Base-by-base conservation (phyloP, 2,329 filamentous ascomycete genomes). In the Penicillium sp. region DNA sequence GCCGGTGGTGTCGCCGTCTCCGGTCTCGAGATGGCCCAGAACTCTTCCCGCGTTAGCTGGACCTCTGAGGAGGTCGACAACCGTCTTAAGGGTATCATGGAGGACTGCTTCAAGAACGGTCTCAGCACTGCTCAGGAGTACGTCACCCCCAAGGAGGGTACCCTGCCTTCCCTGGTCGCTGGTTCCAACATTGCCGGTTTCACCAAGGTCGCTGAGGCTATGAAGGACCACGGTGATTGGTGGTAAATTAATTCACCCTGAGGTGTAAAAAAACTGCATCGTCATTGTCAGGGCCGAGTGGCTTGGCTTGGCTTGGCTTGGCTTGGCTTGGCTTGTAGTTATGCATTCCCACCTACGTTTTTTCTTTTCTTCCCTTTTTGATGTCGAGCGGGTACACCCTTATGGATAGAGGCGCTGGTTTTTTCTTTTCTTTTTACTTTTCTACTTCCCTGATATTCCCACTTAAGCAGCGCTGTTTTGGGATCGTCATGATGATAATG, bases 21-120 rank as follows among this genome's bases (percentile, higher is more conserved):
- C 2, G 95, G 95, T 72, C 88, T 99, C 49, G 95, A 99, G 86
- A 99, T 99, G 95, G 93, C 94, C 8, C 95, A 99, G 88, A 98
- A 99, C 88, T 94, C 90, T 68, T 82, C 89, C 80, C 90, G 94
- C 64, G 84, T 97, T 68, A 86, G 82, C 75, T 99, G 95, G 95
- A 91, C 91, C 30, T 75, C 84, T 51, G 91, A 97, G 84, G 91
- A 97, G 84, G 95, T 98, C 68, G 94, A 98, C 81, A 82, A 85
- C 71, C 92, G 92, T 82, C 89, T 99, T 75, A 93, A 96, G 86
- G 84, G 80, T 72, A 98, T 98, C 83, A 99, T 99, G 95, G 90
- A 94, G 85, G 86, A 88, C 68, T 94, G 91, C 78, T 99, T 98
- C 84, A 85, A 91, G 79, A 93, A 92, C 81, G 95, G 92, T 70